Percentiles rank a stretch among this genome's conserved stretches.
phyloP scores from a whole-genome alignment of 768 basidiomycete genomes.

The Lentinus brumalis region DNA sequence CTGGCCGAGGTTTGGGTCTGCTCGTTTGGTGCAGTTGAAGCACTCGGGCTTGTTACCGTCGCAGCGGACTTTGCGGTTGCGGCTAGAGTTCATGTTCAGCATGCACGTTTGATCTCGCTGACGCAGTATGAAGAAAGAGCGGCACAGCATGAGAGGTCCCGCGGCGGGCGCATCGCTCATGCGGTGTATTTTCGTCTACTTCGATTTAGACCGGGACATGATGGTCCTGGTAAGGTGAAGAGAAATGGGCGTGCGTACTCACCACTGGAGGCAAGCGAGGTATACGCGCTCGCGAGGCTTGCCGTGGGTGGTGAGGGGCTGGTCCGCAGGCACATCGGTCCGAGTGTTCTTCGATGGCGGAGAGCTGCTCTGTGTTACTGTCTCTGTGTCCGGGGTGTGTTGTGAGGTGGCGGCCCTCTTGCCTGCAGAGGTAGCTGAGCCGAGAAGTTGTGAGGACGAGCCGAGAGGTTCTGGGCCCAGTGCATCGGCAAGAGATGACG shows the following conservation, averaged over 20 bases:
- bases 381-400: neutral
- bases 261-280: constrained; percentile 84
- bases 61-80: constrained; percentile 77
- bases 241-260: constrained; percentile 15
- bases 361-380: neutral
- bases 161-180: neutral
- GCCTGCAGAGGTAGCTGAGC: neutral
- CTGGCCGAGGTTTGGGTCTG: constrained; percentile 28
- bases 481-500: neutral
- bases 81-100: constrained; percentile 44
- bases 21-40: constrained; percentile 65
- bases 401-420: neutral
- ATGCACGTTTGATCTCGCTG: too few relatives aligned
- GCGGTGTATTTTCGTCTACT: too few relatives aligned
- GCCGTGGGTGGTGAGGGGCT: constrained; percentile 79
- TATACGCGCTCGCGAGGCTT: constrained; percentile 76
- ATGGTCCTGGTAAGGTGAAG: too few relatives aligned
- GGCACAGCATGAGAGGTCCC: neutral
- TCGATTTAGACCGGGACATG: too few relatives aligned
- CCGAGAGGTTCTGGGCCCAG: neutral
- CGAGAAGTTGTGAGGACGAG: neutral
- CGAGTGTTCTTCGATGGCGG: too few relatives aligned
- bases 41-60: constrained; percentile 79
- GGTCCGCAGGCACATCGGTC: constrained; percentile 69
- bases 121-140: neutral